phyloP scores from a whole-genome alignment of 495 filamentous ascomycete genomes.

The Cercophora sp. region DNA sequence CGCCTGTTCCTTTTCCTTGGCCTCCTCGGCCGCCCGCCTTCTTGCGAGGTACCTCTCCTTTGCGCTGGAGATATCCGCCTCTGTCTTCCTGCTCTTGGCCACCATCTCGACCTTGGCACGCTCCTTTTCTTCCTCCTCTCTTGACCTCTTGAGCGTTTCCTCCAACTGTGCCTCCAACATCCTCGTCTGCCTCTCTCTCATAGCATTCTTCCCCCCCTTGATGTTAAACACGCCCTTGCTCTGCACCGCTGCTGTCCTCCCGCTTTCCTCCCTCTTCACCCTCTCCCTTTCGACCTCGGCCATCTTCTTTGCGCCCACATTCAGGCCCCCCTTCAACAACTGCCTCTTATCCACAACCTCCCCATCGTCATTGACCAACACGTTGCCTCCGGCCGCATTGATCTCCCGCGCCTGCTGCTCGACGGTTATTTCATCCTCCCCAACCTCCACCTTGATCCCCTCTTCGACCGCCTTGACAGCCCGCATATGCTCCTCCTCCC shows the following conservation, averaged over 20 bases:
- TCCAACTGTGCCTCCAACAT: constrained; percentile 85
- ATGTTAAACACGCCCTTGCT: constrained; percentile 44
- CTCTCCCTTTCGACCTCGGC: constrained; percentile 33
- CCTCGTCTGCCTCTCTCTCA: constrained; percentile 75
- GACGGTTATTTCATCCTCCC: constrained; percentile 59
- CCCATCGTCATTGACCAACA: constrained; percentile 87
- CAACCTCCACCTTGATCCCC: constrained; percentile 40
- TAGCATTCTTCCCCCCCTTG: constrained; percentile 50
- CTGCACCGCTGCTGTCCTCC: constrained; percentile 30
- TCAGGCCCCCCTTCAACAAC: constrained; percentile 81
- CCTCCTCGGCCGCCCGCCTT: constrained; percentile 75
- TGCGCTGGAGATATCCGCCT: constrained; percentile 77
- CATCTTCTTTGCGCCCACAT: constrained; percentile 62
- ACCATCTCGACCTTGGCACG: constrained; percentile 64
- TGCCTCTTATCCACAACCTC: constrained; percentile 93
- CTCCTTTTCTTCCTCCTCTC: constrained; percentile 72
- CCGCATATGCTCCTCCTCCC: constrained; percentile 70
- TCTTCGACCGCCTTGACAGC: constrained; percentile 66
- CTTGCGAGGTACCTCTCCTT: constrained; percentile 83
- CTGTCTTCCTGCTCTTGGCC: constrained; percentile 68
- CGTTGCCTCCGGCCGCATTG: constrained; percentile 61
- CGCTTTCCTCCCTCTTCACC: constrained; percentile 27
- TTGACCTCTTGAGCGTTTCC: constrained; percentile 63
- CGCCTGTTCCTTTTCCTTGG: constrained; percentile 46
- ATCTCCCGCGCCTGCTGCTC: constrained; percentile 70